phyloP scores from a whole-genome alignment of 225 moss, liverwort and hornwort genomes.

The Physcomitrium patens region DNA sequence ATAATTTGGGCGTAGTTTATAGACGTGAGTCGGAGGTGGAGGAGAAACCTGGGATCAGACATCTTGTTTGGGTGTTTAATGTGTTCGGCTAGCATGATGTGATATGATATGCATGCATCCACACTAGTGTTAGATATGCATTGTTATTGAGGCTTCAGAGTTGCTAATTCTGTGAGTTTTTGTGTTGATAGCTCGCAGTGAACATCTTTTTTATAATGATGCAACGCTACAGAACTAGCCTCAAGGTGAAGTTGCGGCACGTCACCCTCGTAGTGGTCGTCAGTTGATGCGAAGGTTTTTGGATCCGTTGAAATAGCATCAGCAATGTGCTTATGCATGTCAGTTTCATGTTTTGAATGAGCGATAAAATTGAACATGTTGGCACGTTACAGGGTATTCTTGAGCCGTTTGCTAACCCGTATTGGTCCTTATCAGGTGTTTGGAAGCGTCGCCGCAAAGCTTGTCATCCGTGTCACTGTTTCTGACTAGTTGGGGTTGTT shows the following conservation, averaged over 20 bases:
- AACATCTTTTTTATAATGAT: conserved; percentile 74
- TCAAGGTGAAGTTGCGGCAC: conserved; percentile 39
- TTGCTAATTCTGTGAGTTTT: conserved; percentile 3
- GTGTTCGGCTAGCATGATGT: not conserved
- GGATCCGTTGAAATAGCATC: no score
- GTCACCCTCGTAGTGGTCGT: not conserved
- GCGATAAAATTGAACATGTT: no score
- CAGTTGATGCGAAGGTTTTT: no score
- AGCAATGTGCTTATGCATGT: no score
- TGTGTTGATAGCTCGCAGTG: conserved; percentile 63
- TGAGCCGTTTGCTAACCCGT: not conserved
- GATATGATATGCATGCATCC: not conserved
- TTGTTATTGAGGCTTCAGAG: not conserved
- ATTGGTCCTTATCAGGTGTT: not conserved
- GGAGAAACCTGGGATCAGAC: no score
- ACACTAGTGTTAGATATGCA: not conserved
- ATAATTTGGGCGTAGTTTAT: conserved; percentile 14
- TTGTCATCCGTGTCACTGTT: not conserved
- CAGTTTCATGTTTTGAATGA: no score
- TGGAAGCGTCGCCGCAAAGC: not conserved
- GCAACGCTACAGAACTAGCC: conserved; percentile 74
- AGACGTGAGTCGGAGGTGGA: conserved; percentile 20
- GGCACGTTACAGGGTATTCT: conserved; percentile 3
- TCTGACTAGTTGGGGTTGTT: conserved; percentile 5
- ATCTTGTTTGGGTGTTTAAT: no score